Base-by-base conservation (phyloP, 495 filamentous ascomycete species). In the Parathielavia appendiculata region DNA sequence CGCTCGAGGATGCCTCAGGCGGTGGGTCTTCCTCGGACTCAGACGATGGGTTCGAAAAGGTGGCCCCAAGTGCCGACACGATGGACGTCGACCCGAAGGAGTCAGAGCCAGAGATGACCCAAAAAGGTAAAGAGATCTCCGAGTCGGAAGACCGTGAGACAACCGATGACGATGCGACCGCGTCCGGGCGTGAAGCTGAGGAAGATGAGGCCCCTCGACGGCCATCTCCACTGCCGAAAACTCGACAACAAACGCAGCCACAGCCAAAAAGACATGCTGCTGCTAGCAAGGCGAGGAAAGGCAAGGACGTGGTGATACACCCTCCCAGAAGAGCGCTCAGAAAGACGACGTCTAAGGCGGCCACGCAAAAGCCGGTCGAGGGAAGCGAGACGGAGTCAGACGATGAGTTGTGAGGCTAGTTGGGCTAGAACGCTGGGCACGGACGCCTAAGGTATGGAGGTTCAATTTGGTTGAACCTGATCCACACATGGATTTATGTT, bases 71-170 rank as follows among this genome's bases (percentile, higher is more conserved):
- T 13, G 44, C 32, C 6, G 60, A 59, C 32, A 47, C 51, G 64
- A 86, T 87, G 83, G 79, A 87, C 35, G 62, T 84, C 5, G 83
- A 85, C 53, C 51, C 72, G 19, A 44, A 56, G 43, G 39, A 51
- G 5, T 54, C 64, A 32, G 20, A 23, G 5, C 35, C 58, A 32
- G 20, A 23, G 5, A 20, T 55, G 0, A 23, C 43, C 4, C 17
- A 49, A 1, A 34, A 26, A 9, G 41, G 35, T n/a, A 22, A 41
- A 20, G 49, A 70, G 62, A 76, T 39, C 17, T 32, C 39, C 4
- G 57, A 59, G 34, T 59, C 57, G 9, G 49, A 59, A 9, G 70
- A 68, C 16, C 61, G 56, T 54, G 73, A 54, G 64, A 80, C 66
- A 57, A 78, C 63, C 49, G 73, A 76, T 52, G 73, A 75, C 51